phyloP scores from a whole-genome alignment of 2,329 filamentous ascomycete species.

The Sphaerostilbella broomeana region DNA sequence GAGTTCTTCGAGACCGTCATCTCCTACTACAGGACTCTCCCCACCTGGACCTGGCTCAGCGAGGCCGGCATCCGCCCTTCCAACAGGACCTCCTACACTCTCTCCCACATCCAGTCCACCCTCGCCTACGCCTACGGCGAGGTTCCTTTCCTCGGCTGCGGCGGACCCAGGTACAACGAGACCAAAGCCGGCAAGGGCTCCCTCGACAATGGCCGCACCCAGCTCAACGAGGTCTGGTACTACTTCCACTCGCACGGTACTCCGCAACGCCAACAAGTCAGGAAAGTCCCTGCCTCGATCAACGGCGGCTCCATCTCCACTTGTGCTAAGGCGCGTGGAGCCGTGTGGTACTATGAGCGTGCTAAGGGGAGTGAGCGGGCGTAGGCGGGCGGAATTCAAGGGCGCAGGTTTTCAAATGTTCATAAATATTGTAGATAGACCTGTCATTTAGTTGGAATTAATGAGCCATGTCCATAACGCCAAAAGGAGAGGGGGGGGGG shows the following conservation, averaged over 20 bases:
- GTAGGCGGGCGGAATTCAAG: too few species aligned
- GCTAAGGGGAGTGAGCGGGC: constrained; percentile 25
- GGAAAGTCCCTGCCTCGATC: constrained; percentile 37
- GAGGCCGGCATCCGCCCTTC: constrained; percentile 48
- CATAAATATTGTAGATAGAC: too few species aligned
- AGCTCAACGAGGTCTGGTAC: constrained; percentile 59
- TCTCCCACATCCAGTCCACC: constrained; percentile 44
- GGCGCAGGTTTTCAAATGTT: too few species aligned
- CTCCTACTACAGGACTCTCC: constrained; percentile 49
- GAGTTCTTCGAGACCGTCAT: constrained; percentile 58
- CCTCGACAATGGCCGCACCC: constrained; percentile 49
- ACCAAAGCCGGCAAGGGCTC: constrained; percentile 50
- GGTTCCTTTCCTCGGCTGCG: constrained; percentile 55
- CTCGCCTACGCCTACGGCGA: constrained; percentile 46
- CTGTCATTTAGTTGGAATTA: too few species aligned
- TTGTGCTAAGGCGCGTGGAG: constrained; percentile 48
- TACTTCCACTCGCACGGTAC: constrained; percentile 54
- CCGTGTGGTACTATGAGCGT: constrained; percentile 50
- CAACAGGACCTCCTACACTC: constrained; percentile 51
- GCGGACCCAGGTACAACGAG: constrained; percentile 53
- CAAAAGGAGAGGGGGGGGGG: too few species aligned
- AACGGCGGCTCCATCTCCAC: constrained; percentile 44
- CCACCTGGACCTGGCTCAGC: constrained; percentile 56
- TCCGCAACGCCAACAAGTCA: constrained; percentile 44
- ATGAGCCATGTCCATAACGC: constrained; percentile 4